These are phyloP conservation scores for Sporisorium graminicola DNA, from an alignment of 1,284 basidiomycete genomes.

Conservation along the genomic window DNA sequence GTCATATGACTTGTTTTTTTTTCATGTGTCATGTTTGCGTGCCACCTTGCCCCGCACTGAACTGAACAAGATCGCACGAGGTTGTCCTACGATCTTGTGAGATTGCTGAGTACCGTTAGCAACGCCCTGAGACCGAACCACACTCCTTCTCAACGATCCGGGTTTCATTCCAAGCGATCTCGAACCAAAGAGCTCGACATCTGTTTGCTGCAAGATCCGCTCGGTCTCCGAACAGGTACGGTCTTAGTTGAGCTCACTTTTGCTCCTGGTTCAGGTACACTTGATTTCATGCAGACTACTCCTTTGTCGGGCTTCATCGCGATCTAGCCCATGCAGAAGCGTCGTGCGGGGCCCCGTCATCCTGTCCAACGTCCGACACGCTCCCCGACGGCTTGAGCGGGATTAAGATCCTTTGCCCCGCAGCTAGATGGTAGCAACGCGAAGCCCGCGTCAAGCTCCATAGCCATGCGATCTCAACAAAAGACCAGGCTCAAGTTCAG, in stretches of 20 bases:
- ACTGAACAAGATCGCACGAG: not conserved
- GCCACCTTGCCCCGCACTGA: too few species aligned
- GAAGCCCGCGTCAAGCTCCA: too few species aligned
- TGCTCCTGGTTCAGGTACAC: not conserved
- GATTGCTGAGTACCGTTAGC: not conserved
- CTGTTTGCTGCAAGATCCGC: slow-evolving; percentile 10
- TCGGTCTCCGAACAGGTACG: not conserved
- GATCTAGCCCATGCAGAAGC: not conserved
- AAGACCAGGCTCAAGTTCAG: not conserved
- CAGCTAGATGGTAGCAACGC: too few species aligned
- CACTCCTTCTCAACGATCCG: slow-evolving; percentile 4
- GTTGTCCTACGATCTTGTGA: not conserved
- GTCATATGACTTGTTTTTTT: not conserved
- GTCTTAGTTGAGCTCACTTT: not conserved
- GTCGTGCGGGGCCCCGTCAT: slow-evolving; percentile 11
- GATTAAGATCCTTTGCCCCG: not conserved
- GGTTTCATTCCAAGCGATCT: too few species aligned
- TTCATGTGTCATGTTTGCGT: not conserved
- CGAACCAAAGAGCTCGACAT: too few species aligned
- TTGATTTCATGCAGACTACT: not conserved
- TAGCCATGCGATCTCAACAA: not conserved
- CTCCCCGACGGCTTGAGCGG: not conserved
- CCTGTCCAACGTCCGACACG: not conserved
- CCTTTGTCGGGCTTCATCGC: not conserved
- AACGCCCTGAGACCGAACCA: not conserved